Conservation (phyloP, 805 yeast genomes). For the Candida qinlingensis region DNA sequence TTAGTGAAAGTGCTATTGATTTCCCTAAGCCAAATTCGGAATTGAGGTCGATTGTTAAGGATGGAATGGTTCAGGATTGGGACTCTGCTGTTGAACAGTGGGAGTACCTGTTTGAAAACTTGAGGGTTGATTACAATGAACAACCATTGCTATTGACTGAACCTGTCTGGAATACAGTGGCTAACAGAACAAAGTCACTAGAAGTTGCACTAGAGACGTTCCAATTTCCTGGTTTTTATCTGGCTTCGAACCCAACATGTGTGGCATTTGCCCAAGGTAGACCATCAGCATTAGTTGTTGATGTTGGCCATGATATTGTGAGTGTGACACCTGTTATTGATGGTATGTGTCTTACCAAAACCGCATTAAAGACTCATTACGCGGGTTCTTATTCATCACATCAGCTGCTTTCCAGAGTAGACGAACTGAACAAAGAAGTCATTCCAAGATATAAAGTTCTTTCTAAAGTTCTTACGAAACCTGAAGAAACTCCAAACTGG, state of each 20-base stretch:
- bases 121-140: slow-evolving; percentile 51
- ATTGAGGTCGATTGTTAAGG: slow-evolving; percentile 52
- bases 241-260: slow-evolving; percentile 82
- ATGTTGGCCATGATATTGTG: slow-evolving; percentile 72
- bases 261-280: slow-evolving; percentile 85
- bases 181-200: slow-evolving; percentile 62
- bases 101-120: slow-evolving; percentile 48
- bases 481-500: slow-evolving; percentile 30
- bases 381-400: slow-evolving; percentile 66
- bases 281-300: slow-evolving; percentile 82
- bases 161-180: slow-evolving; percentile 75
- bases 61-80: slow-evolving; percentile 74
- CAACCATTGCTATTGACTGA: slow-evolving; percentile 82
- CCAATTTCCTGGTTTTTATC: slow-evolving; percentile 73
- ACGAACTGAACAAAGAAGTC: slow-evolving; percentile 29
- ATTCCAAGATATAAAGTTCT: slow-evolving; percentile 47
- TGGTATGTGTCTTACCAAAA: slow-evolving; percentile 69
- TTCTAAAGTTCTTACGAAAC: slow-evolving; percentile 33
- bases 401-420: slow-evolving; percentile 41
- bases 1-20: slow-evolving; percentile 37
- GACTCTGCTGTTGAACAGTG: slow-evolving; percentile 78
- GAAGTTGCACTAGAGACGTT: slow-evolving; percentile 67
- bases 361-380: slow-evolving; percentile 63
- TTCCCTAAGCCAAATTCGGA: slow-evolving; percentile 49
- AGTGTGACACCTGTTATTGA: slow-evolving; percentile 81